Percentiles rank a stretch among this genome's conserved stretches.
These are phyloP conservation scores for Geranomyces michiganensis DNA, from an alignment of 192 early-diverging fungal species.

Conservation along the genomic window DNA sequence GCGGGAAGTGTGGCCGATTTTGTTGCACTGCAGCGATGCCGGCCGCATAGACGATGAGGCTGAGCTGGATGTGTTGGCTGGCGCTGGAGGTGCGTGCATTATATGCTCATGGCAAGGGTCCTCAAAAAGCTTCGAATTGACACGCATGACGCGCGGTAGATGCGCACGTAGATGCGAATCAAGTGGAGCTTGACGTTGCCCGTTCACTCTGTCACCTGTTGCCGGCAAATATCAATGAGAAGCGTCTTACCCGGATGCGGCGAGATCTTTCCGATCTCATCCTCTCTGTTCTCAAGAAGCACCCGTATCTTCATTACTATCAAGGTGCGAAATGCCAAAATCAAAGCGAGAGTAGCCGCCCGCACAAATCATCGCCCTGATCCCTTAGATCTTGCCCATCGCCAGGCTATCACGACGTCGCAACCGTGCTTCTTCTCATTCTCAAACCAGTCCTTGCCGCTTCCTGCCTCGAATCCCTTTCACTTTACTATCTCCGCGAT, in stretches of 20 bases:
- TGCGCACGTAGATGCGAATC: conserved; percentile 17
- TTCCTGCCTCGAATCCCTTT: conserved; percentile 44
- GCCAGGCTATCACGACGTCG: conserved; percentile 54
- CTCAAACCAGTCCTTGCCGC: conserved; percentile 28
- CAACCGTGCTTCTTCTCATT: conserved; percentile 26
- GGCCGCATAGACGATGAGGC: neutral
- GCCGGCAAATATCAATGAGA: neutral
- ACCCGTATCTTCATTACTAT: conserved; percentile 63
- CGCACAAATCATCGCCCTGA: too few species aligned
- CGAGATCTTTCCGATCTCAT: conserved; percentile 17
- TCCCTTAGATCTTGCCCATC: neutral
- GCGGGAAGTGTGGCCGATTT: conserved; percentile 26
- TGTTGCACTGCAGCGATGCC: conserved; percentile 29
- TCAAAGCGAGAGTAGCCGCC: too few species aligned
- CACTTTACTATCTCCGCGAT: conserved; percentile 49
- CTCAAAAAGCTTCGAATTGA: neutral
- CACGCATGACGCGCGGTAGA: neutral
- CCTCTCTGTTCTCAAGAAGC: conserved; percentile 4
- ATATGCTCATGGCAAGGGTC: too few species aligned
- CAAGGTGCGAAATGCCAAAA: too few species aligned
- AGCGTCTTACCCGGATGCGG: conserved; percentile 6
- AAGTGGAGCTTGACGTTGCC: conserved; percentile 39
- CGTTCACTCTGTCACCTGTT: conserved; percentile 36
- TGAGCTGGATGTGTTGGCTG: neutral
- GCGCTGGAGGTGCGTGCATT: neutral